These are phyloP conservation scores for Penstemon newberryi DNA, from an alignment of 257 asterid genomes.

Conservation along the genomic window DNA sequence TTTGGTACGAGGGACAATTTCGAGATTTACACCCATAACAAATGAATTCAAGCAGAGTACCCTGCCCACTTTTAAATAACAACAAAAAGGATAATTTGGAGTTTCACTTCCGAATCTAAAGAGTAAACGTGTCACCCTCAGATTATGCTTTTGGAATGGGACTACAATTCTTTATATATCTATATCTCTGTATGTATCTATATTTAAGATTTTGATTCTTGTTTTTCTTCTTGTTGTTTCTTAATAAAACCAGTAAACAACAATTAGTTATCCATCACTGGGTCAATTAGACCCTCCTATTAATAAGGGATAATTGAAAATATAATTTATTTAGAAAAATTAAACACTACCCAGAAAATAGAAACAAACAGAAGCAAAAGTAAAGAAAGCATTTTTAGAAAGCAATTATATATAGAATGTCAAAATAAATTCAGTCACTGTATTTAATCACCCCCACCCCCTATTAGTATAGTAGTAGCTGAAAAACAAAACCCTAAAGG, in stretches of 20 bases:
- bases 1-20: too few species aligned
- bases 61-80: conserved; percentile 9
- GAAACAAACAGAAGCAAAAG: background rate
- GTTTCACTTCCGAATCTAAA: conserved; percentile 30
- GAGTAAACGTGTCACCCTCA: conserved; percentile 42
- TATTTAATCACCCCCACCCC: conserved; percentile 38
- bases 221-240: background rate
- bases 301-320: background rate
- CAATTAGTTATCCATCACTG: conserved; percentile 6
- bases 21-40: too few species aligned
- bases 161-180: background rate
- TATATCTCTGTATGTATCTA: background rate
- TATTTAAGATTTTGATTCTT: conserved; percentile 1
- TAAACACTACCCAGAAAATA: background rate
- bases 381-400: conserved; percentile 10
- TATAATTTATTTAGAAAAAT: background rate
- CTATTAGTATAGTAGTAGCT: conserved; percentile 32
- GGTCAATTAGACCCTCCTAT: conserved; percentile 11
- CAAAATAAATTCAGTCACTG: conserved; percentile 27
- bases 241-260: background rate
- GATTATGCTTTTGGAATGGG: conserved; percentile 26
- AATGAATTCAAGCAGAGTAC: background rate
- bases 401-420: conserved; percentile 18
- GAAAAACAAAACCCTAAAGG: conserved; percentile 78
- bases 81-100: conserved; percentile 16